Evolutionary conservation across 306 rosid species (phyloP).

Genomic region (Pueraria montana): DNA sequence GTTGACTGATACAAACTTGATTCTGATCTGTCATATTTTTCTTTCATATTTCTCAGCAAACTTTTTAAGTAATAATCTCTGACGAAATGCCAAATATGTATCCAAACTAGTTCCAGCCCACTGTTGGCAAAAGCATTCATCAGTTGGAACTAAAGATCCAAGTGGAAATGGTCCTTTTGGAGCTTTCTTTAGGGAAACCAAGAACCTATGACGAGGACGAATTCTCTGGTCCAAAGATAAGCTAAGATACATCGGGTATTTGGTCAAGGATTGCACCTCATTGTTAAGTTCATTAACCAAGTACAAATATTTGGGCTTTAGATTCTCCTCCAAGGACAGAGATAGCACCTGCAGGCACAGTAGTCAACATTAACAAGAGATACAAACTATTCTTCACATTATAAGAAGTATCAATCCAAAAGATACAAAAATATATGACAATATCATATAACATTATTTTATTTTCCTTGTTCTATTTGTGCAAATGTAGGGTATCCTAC

Average conservation of each 20-base stretch:
- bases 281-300: slow-evolving; percentile 90
- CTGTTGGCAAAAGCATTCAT: slow-evolving; percentile 87
- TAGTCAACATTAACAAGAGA: slow-evolving; percentile 40
- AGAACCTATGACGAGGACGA: slow-evolving; percentile 96
- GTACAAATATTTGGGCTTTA: slow-evolving; percentile 95
- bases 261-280: slow-evolving; percentile 91
- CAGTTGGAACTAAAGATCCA: slow-evolving; percentile 89
- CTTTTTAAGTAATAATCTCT: slow-evolving; percentile 74
- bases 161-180: slow-evolving; percentile 99
- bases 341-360: slow-evolving; percentile 80
- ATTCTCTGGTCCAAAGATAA: slow-evolving; percentile 96
- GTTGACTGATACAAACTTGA: slow-evolving; percentile 40
- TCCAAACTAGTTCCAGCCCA: slow-evolving; percentile 98
- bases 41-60: slow-evolving; percentile 83
- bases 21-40: slow-evolving; percentile 53
- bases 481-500: slow-evolving; percentile 2
- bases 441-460: neutral
- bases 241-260: slow-evolving; percentile 95
- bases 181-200: slow-evolving; percentile 93
- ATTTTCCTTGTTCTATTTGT: slow-evolving; percentile 15
- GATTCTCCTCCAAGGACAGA: slow-evolving; percentile 88
- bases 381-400: slow-evolving; percentile 27
- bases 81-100: slow-evolving; percentile 83
- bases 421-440: neutral
- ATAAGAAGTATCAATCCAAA: neutral